These are phyloP conservation scores for Citrus medica DNA, from an alignment of 345 rosid genomes.

Conservation along the genomic window DNA sequence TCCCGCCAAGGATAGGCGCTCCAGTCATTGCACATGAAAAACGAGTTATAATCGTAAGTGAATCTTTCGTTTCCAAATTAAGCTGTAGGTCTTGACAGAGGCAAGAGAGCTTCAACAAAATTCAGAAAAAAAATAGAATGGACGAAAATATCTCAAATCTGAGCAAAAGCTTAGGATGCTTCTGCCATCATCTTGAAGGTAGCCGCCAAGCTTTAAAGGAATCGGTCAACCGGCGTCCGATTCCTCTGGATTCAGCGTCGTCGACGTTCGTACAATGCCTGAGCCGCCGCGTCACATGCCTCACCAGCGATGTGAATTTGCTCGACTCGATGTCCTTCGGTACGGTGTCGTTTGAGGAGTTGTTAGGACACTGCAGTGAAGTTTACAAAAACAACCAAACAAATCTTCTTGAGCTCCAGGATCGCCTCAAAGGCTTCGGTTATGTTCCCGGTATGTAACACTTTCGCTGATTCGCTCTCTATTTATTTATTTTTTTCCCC, in stretches of 20 bases:
- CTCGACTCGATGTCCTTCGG: slow-evolving; percentile 80
- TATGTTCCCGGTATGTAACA: slow-evolving; percentile 38
- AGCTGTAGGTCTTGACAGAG: no score
- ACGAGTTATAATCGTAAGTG: no score
- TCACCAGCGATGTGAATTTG: slow-evolving; percentile 48
- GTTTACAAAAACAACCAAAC: slow-evolving; percentile 52
- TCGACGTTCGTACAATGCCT: slow-evolving; percentile 70
- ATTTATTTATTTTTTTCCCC: not conserved
- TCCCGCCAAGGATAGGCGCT: no score
- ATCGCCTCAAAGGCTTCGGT: slow-evolving; percentile 42
- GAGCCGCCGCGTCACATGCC: slow-evolving; percentile 57
- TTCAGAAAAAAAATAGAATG: slow-evolving; percentile 26
- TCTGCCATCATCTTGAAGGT: slow-evolving; percentile 67
- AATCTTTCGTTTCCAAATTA: no score
- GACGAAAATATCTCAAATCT: slow-evolving; percentile 49
- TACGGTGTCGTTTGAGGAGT: slow-evolving; percentile 82
- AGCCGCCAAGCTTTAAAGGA: slow-evolving; percentile 75
- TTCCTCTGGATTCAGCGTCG: slow-evolving; percentile 83
- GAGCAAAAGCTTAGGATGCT: slow-evolving; percentile 45
- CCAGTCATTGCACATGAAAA: no score
- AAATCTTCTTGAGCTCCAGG: slow-evolving; percentile 41
- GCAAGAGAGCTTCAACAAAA: not conserved
- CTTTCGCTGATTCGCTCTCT: not conserved
- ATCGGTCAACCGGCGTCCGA: slow-evolving; percentile 73
- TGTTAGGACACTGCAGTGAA: slow-evolving; percentile 74